These are phyloP conservation scores for Saussurea involucrata DNA, from an alignment of 129 eudicot species.

Conservation along the genomic window DNA sequence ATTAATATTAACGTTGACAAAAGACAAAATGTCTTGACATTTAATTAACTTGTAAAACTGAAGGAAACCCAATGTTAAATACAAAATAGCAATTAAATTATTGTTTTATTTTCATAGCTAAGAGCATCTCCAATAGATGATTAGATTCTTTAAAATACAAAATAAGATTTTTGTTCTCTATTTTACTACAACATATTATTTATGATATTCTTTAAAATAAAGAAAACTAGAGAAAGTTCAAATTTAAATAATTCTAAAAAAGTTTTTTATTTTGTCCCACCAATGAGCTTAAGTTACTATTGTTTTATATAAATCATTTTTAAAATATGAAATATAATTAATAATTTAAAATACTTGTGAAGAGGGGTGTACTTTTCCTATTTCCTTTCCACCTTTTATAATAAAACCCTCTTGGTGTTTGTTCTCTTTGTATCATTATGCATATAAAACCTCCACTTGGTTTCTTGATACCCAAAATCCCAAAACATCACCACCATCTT, in stretches of 20 bases:
- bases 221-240: too few relatives aligned
- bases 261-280: too few relatives aligned
- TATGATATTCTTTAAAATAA: too few relatives aligned
- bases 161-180: too few relatives aligned
- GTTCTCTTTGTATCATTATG: slow-evolving; percentile 7
- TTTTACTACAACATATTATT: too few relatives aligned
- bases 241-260: too few relatives aligned
- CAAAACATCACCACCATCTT: slow-evolving; percentile 8
- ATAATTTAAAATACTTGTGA: slow-evolving; percentile 9
- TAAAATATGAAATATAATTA: background rate
- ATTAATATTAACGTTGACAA: too few relatives aligned
- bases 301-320: too few relatives aligned
- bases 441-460: slow-evolving; percentile 41
- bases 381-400: slow-evolving; percentile 24
- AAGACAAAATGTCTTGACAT: too few relatives aligned
- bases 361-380: slow-evolving; percentile 35
- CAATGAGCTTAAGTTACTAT: too few relatives aligned
- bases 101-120: background rate
- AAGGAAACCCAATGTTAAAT: background rate
- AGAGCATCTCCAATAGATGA: background rate
- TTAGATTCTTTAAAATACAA: too few relatives aligned
- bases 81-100: background rate
- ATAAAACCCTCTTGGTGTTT: slow-evolving; percentile 20
- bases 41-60: background rate
- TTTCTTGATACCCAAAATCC: slow-evolving; percentile 19